Percentiles rank a stretch among this genome's conserved stretches.
phyloP scores from a whole-genome alignment of 495 filamentous ascomycete genomes.

The Xanthoparmelia taractica region DNA sequence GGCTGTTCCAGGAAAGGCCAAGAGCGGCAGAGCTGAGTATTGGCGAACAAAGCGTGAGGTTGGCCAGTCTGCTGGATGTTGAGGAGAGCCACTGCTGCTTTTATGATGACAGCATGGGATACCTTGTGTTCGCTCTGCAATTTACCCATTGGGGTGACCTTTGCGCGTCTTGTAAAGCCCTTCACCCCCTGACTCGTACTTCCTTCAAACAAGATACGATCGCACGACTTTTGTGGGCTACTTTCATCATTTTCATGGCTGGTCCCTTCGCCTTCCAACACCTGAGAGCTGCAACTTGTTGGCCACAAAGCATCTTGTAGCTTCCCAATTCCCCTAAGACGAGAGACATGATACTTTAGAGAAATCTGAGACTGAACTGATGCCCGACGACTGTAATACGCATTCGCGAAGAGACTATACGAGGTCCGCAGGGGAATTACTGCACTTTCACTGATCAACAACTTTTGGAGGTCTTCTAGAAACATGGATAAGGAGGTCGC shows the following conservation, averaged over 20 bases:
- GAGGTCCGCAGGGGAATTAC: slow-evolving; percentile 5
- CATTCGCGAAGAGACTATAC: slow-evolving; percentile 27
- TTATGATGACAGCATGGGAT: slow-evolving; percentile 3
- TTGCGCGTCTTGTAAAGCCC: slow-evolving; percentile 8
- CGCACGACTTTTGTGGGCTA: background rate
- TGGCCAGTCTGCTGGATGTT: slow-evolving; percentile 12
- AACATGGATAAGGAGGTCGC: slow-evolving; percentile 4
- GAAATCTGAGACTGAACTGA: slow-evolving; percentile 19
- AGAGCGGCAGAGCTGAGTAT: slow-evolving; percentile 4
- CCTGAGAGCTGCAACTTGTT: background rate
- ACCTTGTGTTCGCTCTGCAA: slow-evolving; percentile 5
- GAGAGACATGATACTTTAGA: background rate
- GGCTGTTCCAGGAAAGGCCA: slow-evolving; percentile 9
- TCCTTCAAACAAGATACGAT: background rate
- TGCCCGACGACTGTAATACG: slow-evolving; percentile 17
- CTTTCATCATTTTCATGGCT: background rate
- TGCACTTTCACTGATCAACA: background rate
- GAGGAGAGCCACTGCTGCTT: slow-evolving; percentile 5
- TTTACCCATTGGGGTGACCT: background rate
- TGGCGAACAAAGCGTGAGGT: slow-evolving; percentile 9
- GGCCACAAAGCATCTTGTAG: slow-evolving; percentile 18
- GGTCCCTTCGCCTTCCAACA: background rate
- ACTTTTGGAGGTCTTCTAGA: slow-evolving; percentile 5
- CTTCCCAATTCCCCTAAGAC: background rate
- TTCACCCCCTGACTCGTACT: background rate